phyloP scores from a whole-genome alignment of 345 rosid genomes.

The Brassica carinata region DNA sequence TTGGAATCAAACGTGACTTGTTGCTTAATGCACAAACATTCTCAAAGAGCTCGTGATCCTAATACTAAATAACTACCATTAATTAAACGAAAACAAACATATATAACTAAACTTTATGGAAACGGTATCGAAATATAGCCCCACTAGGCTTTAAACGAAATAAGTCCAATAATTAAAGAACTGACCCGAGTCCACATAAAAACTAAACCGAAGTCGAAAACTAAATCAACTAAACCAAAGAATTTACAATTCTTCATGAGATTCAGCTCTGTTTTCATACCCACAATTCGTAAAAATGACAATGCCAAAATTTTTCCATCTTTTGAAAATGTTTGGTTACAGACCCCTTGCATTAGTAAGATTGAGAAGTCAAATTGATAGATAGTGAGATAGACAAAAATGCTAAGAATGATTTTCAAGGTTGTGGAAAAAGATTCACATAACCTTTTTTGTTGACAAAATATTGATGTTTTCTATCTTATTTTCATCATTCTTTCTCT shows the following conservation, averaged over 20 bases:
- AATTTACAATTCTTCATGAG: neutral
- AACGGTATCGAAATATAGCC: neutral
- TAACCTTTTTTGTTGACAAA: neutral
- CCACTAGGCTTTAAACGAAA: neutral
- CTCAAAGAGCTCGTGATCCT: neutral
- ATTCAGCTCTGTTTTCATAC: neutral
- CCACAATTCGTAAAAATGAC: neutral
- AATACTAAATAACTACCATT: too few relatives aligned
- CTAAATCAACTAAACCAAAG: neutral
- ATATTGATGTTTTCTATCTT: neutral
- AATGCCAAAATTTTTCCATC: neutral
- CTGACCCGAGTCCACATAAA: neutral
- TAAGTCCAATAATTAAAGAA: neutral
- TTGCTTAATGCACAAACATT: neutral
- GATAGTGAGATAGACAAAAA: neutral
- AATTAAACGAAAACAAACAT: too few relatives aligned
- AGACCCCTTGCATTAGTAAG: neutral
- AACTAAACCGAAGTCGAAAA: neutral
- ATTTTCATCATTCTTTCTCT: neutral
- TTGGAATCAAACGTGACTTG: neutral
- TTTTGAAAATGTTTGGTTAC: neutral
- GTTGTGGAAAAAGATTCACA: neutral
- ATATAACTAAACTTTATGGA: neutral
- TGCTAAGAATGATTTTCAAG: neutral
- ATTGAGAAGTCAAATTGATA: neutral